Conservation (phyloP, 805 yeast genomes). For the Candida hispaniensis region DNA sequence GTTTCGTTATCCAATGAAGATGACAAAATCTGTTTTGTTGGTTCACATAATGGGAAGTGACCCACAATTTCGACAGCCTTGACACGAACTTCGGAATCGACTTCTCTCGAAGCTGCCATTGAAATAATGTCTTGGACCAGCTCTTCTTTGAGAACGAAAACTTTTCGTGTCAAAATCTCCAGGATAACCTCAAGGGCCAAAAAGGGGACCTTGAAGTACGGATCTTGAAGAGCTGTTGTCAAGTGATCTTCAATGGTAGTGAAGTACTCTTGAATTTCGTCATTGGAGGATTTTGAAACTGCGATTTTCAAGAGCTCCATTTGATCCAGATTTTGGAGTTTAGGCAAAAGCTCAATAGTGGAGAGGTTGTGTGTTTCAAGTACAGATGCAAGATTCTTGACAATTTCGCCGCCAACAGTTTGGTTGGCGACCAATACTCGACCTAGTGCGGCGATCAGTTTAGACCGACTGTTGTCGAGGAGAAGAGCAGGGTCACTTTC, state of each 20-base stretch:
- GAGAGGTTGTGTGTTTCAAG: conserved; percentile 15
- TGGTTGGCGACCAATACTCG: conserved; percentile 17
- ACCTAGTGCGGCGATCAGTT: conserved; percentile 14
- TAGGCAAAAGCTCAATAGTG: conserved; percentile 23
- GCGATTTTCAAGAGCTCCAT: conserved; percentile 5
- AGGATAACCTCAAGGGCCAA: conserved; percentile 5
- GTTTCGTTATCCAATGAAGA: conserved; percentile 29
- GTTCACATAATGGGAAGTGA: conserved; percentile 17
- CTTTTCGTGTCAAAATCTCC: conserved; percentile 1
- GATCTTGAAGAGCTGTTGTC: conserved; percentile 28
- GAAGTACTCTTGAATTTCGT: conserved; percentile 3
- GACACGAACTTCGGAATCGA: conserved; percentile 32
- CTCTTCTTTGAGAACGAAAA: conserved; percentile 16
- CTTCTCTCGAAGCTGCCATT: conserved; percentile 29
- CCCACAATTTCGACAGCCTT: conserved; percentile 30
- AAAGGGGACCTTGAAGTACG: conserved; percentile 28
- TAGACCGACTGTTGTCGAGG: conserved; percentile 12
- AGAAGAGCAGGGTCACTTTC: conserved; percentile 21
- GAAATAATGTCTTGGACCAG: conserved; percentile 28
- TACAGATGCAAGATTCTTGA: conserved; percentile 9
- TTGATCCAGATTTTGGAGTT: conserved; percentile 6
- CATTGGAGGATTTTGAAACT: conserved; percentile 4
- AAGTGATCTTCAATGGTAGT: conserved; percentile 21
- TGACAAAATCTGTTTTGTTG: conserved; percentile 2
- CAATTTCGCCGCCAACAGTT: conserved; percentile 16